A percentile compares a stretch with the other conserved stretches of the same genome.
phyloP scores from a whole-genome alignment of 1,284 basidiomycete genomes.

The Ustilago nuda region DNA sequence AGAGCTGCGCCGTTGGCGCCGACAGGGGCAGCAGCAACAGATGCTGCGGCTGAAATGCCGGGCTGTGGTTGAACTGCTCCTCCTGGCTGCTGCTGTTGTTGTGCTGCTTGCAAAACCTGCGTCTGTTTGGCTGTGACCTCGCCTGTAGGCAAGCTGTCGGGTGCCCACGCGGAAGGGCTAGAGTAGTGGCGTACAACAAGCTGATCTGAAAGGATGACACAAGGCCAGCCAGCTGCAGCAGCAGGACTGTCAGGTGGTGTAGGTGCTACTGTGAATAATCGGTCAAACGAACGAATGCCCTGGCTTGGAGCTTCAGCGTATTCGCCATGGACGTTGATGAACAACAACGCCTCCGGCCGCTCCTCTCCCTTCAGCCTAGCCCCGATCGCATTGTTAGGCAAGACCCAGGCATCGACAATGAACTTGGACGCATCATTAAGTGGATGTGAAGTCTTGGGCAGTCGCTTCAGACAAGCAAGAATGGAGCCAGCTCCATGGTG shows the following conservation, averaged over 20 bases:
- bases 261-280: conserved; percentile 87
- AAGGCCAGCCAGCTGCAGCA: conserved; percentile 85
- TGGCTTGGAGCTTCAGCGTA: conserved; percentile 78
- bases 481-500: conserved; percentile 80
- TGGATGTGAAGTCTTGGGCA: conserved; percentile 85
- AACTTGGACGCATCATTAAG: conserved; percentile 77
- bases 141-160: conserved; percentile 52
- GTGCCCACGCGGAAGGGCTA: conserved; percentile 77
- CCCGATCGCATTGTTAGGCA: conserved; percentile 71
- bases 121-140: conserved; percentile 44
- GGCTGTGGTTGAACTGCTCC: conserved; percentile 5
- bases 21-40: conserved; percentile 3
- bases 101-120: conserved; percentile 25
- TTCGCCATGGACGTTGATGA: conserved; percentile 89
- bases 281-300: conserved; percentile 90
- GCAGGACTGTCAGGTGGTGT: conserved; percentile 84
- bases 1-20: conserved; percentile 14
- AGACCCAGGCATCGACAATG: conserved; percentile 83
- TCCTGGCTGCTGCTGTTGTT: conserved; percentile 8
- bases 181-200: conserved; percentile 85
- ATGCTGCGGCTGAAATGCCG: conserved; percentile 6
- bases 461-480: conserved; percentile 74
- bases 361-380: conserved; percentile 51
- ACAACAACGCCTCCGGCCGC: conserved; percentile 74
- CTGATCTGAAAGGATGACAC: conserved; percentile 88